Evolutionary conservation across 2,329 filamentous ascomycete genomes (phyloP).

Genomic region (Calonectria pteridis): DNA sequence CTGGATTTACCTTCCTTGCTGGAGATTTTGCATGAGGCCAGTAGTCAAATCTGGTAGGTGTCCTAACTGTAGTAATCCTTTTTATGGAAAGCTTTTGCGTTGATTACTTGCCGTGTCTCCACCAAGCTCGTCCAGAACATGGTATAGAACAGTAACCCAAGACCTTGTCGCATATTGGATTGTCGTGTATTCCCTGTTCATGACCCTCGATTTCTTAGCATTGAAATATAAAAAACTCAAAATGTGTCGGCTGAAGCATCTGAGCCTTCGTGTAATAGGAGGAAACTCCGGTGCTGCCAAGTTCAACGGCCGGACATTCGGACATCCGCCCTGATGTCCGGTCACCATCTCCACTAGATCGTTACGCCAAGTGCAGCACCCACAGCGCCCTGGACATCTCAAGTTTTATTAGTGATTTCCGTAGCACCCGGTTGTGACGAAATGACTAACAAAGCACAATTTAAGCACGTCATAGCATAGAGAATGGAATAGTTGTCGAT

Average conservation of each 20-base stretch:
- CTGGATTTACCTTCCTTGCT: neutral
- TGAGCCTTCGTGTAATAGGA: neutral
- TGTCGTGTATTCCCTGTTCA: neutral
- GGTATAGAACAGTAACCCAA: neutral
- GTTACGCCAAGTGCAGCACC: neutral
- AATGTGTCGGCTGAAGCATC: neutral
- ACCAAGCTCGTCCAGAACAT: neutral
- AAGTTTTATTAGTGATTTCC: neutral
- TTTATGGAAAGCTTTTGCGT: neutral
- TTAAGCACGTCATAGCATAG: neutral
- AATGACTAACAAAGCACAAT: neutral
- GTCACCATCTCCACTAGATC: neutral
- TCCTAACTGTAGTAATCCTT: neutral
- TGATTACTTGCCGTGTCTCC: neutral
- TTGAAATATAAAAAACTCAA: neutral
- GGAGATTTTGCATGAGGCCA: neutral
- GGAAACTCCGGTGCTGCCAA: neutral
- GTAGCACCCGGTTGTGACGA: neutral
- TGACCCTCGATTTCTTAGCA: neutral
- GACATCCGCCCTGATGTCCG: neutral
- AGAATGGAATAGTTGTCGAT: neutral
- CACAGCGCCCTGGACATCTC: neutral
- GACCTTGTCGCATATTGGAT: neutral
- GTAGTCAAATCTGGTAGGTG: neutral
- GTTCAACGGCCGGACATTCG: neutral